Evolutionary conservation across 169 alveolate genomes (phyloP).

Genomic region (Plasmodium vinckei): DNA sequence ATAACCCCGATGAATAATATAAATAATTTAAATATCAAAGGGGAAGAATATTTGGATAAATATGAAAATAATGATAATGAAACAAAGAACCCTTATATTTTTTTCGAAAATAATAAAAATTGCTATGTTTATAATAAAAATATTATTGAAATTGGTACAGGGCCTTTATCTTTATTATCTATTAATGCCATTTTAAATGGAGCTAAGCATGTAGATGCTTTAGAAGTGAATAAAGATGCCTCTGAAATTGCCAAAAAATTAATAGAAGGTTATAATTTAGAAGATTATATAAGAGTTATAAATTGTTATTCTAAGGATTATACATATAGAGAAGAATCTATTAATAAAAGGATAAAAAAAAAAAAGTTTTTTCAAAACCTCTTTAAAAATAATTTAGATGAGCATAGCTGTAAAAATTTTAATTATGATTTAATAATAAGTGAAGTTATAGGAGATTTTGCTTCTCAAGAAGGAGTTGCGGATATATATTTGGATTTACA

Average conservation of each 20-base stretch:
- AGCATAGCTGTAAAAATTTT: constrained; percentile 40
- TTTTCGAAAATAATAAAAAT: constrained; percentile 66
- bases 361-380: constrained; percentile 19
- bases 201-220: constrained; percentile 88
- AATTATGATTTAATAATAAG: constrained; percentile 89
- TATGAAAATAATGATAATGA: constrained; percentile 4
- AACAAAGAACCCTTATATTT: constrained; percentile 20
- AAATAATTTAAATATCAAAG: constrained; percentile 6
- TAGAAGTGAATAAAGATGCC: constrained; percentile 87
- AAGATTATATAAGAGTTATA: constrained; percentile 80
- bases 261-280: constrained; percentile 86
- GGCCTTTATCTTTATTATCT: constrained; percentile 89
- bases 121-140: constrained; percentile 81
- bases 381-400: constrained; percentile 16
- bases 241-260: constrained; percentile 85
- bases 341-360: constrained; percentile 20
- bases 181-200: constrained; percentile 89
- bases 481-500: constrained; percentile 88
- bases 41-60: not conserved
- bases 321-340: constrained; percentile 74
- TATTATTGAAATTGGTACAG: constrained; percentile 89
- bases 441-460: constrained; percentile 90
- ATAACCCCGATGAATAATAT: constrained; percentile 33
- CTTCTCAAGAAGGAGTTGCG: constrained; percentile 90
- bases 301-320: constrained; percentile 84